Percentiles rank a stretch among this genome's conserved stretches.
phyloP scores from a whole-genome alignment of 306 rosid species.

The Astragalus glycyphyllos region DNA sequence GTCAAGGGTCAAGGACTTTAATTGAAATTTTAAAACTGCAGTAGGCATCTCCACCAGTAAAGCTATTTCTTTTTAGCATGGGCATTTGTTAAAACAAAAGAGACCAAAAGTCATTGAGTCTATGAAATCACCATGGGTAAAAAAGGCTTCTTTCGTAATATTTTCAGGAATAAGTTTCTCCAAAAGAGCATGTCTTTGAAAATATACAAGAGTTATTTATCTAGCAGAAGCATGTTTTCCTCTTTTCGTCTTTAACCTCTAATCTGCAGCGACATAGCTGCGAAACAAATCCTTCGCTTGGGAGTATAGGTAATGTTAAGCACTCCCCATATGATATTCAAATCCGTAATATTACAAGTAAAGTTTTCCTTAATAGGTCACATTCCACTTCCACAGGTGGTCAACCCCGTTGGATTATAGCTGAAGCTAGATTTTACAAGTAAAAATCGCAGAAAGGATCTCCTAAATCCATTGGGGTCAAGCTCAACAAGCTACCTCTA shows the following conservation, averaged over 20 bases:
- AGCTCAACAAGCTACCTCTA: slow-evolving; percentile 7
- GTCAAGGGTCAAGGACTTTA: no score
- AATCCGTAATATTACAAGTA: not conserved
- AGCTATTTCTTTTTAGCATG: no score
- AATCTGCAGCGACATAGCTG: not conserved
- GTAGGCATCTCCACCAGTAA: no score
- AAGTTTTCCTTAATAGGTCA: not conserved
- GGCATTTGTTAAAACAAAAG: no score
- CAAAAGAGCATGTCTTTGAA: slow-evolving; percentile 24
- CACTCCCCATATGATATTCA: not conserved
- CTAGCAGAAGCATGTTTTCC: no score
- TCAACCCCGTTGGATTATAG: slow-evolving; percentile 4
- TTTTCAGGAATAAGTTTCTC: slow-evolving; percentile 35
- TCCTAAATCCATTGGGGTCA: slow-evolving; percentile 31
- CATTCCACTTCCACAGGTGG: slow-evolving; percentile 2
- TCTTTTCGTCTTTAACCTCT: not conserved
- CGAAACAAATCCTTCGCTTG: not conserved
- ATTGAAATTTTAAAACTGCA: no score
- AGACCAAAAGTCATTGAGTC: not conserved
- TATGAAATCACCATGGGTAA: slow-evolving; percentile 9
- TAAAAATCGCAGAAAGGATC: slow-evolving; percentile 12
- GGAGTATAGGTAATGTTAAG: not conserved
- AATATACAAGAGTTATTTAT: slow-evolving; percentile 1
- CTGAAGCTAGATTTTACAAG: slow-evolving; percentile 17
- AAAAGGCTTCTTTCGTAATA: slow-evolving; percentile 7